phyloP scores from a whole-genome alignment of 2,329 filamentous ascomycete species.

The Trichoderma sp. region DNA sequence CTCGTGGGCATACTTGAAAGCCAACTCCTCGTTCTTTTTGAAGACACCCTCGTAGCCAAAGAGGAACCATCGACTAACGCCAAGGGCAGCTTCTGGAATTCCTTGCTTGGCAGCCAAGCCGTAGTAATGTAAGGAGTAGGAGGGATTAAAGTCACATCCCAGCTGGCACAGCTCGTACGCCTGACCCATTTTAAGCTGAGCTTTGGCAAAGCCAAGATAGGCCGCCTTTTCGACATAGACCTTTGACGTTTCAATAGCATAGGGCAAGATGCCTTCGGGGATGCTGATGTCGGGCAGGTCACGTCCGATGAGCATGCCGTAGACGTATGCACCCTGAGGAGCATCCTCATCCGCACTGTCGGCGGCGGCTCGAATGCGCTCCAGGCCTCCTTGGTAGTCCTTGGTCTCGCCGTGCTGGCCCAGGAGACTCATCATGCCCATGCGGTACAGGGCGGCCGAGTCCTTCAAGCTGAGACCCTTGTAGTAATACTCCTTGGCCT shows the following conservation, averaged over 20 bases:
- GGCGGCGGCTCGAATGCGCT: constrained; percentile 81
- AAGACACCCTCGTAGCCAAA: constrained; percentile 93
- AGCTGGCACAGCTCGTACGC: constrained; percentile 94
- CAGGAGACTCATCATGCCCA: constrained; percentile 97
- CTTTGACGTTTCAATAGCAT: constrained; percentile 71
- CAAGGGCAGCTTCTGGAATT: constrained; percentile 89
- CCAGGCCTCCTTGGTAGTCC: constrained; percentile 74
- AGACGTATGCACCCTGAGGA: constrained; percentile 91
- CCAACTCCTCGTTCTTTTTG: constrained; percentile 91
- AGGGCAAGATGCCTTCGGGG: constrained; percentile 68
- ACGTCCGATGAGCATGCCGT: constrained; percentile 89
- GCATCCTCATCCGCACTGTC: constrained; percentile 93
- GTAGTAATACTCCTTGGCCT: constrained; percentile 89
- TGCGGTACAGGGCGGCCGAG: constrained; percentile 80
- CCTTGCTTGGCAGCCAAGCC: constrained; percentile 89
- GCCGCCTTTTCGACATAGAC: constrained; percentile 96
- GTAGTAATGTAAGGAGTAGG: constrained; percentile 93
- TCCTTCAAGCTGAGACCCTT: constrained; percentile 77
- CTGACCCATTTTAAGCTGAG: constrained; percentile 95
- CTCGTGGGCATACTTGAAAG: constrained; percentile 86
- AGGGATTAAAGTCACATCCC: constrained; percentile 91
- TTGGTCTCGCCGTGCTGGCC: constrained; percentile 90
- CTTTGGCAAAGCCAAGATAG: constrained; percentile 92
- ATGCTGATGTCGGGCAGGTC: constrained; percentile 90
- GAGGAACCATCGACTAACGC: constrained; percentile 97